Conservation (phyloP, 805 yeast genomes). For the Osmozyma mogii region DNA sequence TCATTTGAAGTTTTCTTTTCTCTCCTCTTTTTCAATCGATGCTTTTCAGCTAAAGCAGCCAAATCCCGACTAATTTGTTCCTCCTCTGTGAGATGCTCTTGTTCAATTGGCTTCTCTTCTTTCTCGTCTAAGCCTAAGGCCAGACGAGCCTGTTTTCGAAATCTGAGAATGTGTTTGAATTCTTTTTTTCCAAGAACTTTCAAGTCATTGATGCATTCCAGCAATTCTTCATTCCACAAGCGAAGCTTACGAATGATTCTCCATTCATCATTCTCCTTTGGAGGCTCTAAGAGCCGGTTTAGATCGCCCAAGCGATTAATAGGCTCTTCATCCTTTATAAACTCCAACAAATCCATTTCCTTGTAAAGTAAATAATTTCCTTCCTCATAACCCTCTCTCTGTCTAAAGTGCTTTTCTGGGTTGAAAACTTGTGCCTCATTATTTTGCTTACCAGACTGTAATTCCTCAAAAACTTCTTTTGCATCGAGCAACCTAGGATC, state of each 20-base stretch:
- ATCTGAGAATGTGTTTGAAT: conserved; percentile 73
- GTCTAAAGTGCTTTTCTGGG: conserved; percentile 85
- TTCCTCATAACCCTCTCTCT: conserved; percentile 95
- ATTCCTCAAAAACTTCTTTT: conserved; percentile 88
- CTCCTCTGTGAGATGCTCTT: conserved; percentile 73
- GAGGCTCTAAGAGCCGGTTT: conserved; percentile 56
- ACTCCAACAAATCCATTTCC: conserved; percentile 67
- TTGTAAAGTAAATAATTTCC: conserved; percentile 74
- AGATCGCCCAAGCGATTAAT: conserved; percentile 72
- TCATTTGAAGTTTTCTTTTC: conserved; percentile 81
- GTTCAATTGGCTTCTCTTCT: conserved; percentile 51
- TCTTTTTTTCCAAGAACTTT: conserved; percentile 93
- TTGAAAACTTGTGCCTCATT: conserved; percentile 90
- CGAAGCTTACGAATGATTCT: conserved; percentile 61
- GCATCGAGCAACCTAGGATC: conserved; percentile 93
- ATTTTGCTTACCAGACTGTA: conserved; percentile 55
- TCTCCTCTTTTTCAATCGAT: conserved; percentile 61
- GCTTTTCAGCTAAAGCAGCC: conserved; percentile 62
- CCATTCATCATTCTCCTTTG: conserved; percentile 57
- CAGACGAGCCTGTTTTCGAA: conserved; percentile 84
- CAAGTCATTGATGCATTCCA: conserved; percentile 82
- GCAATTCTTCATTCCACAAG: conserved; percentile 69
- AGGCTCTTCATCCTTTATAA: conserved; percentile 75
- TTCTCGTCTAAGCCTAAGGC: conserved; percentile 58
- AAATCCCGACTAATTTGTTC: conserved; percentile 84